Evolutionary conservation across 305 asterid species (phyloP).

Genomic region (Withania somnifera): DNA sequence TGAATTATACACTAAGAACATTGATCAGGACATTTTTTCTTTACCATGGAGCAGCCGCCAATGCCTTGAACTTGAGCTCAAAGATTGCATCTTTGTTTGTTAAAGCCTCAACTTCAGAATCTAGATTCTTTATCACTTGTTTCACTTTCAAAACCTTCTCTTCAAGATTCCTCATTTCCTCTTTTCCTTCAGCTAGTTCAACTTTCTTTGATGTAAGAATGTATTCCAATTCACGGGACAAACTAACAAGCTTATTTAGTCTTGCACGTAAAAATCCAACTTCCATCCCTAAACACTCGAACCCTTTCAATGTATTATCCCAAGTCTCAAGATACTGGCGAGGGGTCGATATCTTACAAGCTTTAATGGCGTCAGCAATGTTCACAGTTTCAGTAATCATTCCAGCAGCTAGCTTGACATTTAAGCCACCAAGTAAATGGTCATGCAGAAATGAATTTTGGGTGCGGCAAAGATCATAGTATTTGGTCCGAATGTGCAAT

Average conservation of each 20-base stretch:
- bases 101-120: slow-evolving; percentile 25
- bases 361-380: slow-evolving; percentile 56
- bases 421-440: slow-evolving; percentile 34
- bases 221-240: slow-evolving; percentile 11
- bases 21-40: background rate
- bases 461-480: slow-evolving; percentile 41
- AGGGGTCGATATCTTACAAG: slow-evolving; percentile 11
- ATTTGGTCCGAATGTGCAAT: slow-evolving; percentile 28
- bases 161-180: slow-evolving; percentile 13
- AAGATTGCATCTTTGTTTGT: slow-evolving; percentile 17
- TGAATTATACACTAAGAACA: too few species aligned
- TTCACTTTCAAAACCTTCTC: slow-evolving; percentile 13
- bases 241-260: slow-evolving; percentile 20
- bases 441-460: slow-evolving; percentile 48
- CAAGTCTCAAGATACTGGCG: slow-evolving; percentile 21
- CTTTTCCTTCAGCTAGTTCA: slow-evolving; percentile 10
- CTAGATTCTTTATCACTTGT: slow-evolving; percentile 7
- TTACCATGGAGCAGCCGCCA: slow-evolving; percentile 48
- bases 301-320: slow-evolving; percentile 44
- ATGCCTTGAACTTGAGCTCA: slow-evolving; percentile 19
- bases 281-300: slow-evolving; percentile 51
- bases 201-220: slow-evolving; percentile 10
- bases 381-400: slow-evolving; percentile 43
- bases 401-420: slow-evolving; percentile 36
- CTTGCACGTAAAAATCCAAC: slow-evolving; percentile 50